A percentile compares a stretch with the other conserved stretches of the same genome.
phyloP scores from a whole-genome alignment of 257 asterid species.

The Fraxinus excelsior region DNA sequence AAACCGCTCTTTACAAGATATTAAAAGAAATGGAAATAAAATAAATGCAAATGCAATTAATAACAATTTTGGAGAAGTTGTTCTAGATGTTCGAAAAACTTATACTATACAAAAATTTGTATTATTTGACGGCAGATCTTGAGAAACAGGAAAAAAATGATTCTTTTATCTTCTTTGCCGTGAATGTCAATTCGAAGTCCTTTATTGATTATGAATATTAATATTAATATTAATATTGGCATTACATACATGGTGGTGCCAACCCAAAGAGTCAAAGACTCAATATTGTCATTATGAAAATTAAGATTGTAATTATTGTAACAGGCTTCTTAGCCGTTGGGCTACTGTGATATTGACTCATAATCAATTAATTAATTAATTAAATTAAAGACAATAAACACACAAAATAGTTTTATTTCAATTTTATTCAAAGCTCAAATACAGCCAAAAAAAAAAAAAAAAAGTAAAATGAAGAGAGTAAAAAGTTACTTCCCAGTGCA shows the following conservation, averaged over 20 bases:
- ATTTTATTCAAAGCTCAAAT: background rate
- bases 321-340: background rate
- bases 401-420: background rate
- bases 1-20: no score
- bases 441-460: background rate
- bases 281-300: background rate
- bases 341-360: background rate
- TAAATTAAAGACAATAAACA: background rate
- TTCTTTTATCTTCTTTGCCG: background rate
- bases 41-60: no score
- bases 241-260: background rate
- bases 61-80: no score
- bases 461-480: no score
- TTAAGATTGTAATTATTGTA: no score
- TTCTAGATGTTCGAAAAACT: no score
- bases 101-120: no score
- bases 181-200: background rate
- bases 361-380: background rate
- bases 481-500: background rate
- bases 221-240: background rate
- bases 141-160: no score
- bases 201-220: background rate
- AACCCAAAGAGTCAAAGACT: background rate
- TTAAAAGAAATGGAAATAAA: no score
- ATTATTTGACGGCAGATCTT: no score